A percentile compares a stretch with the other conserved stretches of the same genome.
Conservation (phyloP, 116 monocot species). For the Papilionanthe hybrid region DNA sequence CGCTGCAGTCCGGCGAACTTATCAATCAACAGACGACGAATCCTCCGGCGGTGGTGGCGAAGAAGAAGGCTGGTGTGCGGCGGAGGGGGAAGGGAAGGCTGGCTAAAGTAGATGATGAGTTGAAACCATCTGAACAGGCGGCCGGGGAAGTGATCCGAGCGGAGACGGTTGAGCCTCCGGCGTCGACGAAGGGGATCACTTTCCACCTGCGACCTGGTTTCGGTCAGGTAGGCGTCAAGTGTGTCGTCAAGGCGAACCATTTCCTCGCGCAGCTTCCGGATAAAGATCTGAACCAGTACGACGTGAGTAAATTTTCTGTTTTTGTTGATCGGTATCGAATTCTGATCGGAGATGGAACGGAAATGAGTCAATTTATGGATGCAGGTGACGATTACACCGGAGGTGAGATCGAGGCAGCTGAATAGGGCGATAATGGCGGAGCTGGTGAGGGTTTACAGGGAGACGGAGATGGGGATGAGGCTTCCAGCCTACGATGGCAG, state of each 20-base stretch:
- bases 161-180: constrained; percentile 21
- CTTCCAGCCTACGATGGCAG: constrained; percentile 70
- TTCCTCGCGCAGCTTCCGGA: constrained; percentile 63
- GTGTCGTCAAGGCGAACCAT: constrained; percentile 83
- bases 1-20: constrained; percentile 11
- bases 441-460: constrained; percentile 42
- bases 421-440: constrained; percentile 40
- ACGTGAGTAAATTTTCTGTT: constrained; percentile 33
- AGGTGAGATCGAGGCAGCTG: constrained; percentile 31
- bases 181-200: constrained; percentile 34
- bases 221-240: constrained; percentile 52
- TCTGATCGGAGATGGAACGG: not conserved
- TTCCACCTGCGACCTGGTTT: constrained; percentile 62
- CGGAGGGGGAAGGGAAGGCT: constrained; percentile 24
- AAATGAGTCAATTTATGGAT: not conserved
- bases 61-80: constrained; percentile 43
- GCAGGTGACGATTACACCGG: constrained; percentile 47
- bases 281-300: constrained; percentile 74
- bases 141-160: not conserved
- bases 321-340: not conserved
- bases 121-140: not conserved
- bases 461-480: constrained; percentile 34
- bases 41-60: not conserved
- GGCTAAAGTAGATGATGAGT: not conserved
- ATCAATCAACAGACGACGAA: not conserved